These are phyloP conservation scores for Vitis hybrid DNA, from an alignment of 177 flowering plant genomes.

Conservation along the genomic window DNA sequence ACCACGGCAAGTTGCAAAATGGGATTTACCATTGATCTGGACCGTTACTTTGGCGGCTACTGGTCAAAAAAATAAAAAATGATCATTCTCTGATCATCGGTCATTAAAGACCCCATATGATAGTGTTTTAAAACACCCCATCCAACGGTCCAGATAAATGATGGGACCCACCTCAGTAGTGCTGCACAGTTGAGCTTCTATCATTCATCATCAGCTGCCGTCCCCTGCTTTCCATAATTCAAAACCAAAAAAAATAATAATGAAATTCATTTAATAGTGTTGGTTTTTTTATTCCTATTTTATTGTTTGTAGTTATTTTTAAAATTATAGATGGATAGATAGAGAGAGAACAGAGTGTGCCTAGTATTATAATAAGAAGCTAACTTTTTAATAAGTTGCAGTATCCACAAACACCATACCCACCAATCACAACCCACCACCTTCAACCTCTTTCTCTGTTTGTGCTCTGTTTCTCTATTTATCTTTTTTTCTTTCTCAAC, in stretches of 20 bases:
- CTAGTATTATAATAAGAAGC: conserved; percentile 14
- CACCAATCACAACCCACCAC: conserved; percentile 53
- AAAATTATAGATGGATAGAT: too few relatives aligned
- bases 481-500: conserved; percentile 8
- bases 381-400: conserved; percentile 29
- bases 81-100: neutral
- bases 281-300: neutral
- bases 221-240: neutral
- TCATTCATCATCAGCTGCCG: conserved; percentile 28
- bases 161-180: neutral
- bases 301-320: too few relatives aligned
- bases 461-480: conserved; percentile 16
- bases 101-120: neutral
- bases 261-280: neutral
- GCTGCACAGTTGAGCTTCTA: conserved; percentile 19
- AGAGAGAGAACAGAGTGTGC: conserved; percentile 8
- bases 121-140: neutral
- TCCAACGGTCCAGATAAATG: neutral
- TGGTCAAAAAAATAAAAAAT: neutral
- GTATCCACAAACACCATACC: conserved; percentile 45
- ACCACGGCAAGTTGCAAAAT: conserved; percentile 8
- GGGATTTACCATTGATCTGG: conserved; percentile 17
- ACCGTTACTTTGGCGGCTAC: conserved; percentile 24
- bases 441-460: conserved; percentile 14
- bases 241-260: conserved; percentile 1